These are phyloP conservation scores for Acanthamoeba lenticulata DNA, from an alignment of 208 protist species.

Conservation along the genomic window DNA sequence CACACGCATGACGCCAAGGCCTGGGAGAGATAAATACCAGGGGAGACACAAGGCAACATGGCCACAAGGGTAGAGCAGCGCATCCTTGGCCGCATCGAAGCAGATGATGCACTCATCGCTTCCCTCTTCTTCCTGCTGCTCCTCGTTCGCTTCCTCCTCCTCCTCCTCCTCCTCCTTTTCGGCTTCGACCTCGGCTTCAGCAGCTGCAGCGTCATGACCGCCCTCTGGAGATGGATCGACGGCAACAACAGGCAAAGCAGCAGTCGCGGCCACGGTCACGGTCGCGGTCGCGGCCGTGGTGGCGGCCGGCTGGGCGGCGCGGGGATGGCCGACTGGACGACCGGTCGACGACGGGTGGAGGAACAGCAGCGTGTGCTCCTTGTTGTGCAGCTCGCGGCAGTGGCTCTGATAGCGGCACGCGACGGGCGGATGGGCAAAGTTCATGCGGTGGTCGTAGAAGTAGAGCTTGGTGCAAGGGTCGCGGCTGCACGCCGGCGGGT, in stretches of 20 bases:
- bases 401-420: background rate
- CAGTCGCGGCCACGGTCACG: too few relatives aligned
- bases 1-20: too few relatives aligned
- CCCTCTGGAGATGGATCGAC: background rate
- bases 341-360: background rate
- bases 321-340: background rate
- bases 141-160: background rate
- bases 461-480: background rate
- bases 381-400: background rate
- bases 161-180: background rate
- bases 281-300: background rate
- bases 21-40: background rate
- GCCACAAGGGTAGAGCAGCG: background rate
- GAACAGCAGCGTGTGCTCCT: background rate
- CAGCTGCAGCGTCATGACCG: background rate
- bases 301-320: background rate
- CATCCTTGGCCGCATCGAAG: background rate
- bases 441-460: background rate
- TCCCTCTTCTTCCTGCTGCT: background rate
- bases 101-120: slow-evolving; percentile 2
- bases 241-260: too few relatives aligned
- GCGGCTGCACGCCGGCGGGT: background rate
- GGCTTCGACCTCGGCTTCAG: background rate
- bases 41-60: background rate
- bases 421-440: background rate